Evolutionary conservation across 2,329 filamentous ascomycete genomes (phyloP).

Genomic region (Penicillium thymicola): DNA sequence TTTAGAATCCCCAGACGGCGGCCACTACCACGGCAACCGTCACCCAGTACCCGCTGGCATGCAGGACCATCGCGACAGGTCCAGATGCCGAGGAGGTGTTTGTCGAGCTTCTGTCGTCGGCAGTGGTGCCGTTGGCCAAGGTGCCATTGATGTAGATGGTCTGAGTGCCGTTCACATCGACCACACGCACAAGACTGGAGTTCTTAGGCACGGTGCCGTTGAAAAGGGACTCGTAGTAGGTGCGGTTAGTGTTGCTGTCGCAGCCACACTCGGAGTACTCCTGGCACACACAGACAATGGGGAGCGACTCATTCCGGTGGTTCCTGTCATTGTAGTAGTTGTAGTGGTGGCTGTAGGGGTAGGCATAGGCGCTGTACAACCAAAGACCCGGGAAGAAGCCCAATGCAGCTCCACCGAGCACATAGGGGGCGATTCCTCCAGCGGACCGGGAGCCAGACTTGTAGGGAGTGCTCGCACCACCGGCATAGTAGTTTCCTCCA

Average conservation of each 20-base stretch:
- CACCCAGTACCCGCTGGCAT: slow-evolving; percentile 43
- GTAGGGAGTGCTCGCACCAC: slow-evolving; percentile 54
- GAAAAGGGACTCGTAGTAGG: slow-evolving; percentile 43
- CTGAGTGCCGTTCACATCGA: slow-evolving; percentile 43
- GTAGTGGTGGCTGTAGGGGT: slow-evolving; percentile 49
- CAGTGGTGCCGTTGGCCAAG: slow-evolving; percentile 45
- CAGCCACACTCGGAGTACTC: slow-evolving; percentile 56
- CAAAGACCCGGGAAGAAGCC: slow-evolving; percentile 53
- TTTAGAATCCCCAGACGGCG: slow-evolving; percentile 32
- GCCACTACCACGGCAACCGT: slow-evolving; percentile 38
- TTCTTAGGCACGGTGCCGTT: slow-evolving; percentile 42
- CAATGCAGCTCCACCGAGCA: slow-evolving; percentile 48
- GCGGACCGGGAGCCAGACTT: slow-evolving; percentile 44
- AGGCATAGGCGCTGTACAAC: slow-evolving; percentile 55
- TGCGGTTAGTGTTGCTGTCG: slow-evolving; percentile 48
- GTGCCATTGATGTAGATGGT: slow-evolving; percentile 50
- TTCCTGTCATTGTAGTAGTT: slow-evolving; percentile 48
- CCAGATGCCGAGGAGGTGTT: slow-evolving; percentile 19
- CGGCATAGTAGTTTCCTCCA: slow-evolving; percentile 53
- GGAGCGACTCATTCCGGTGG: slow-evolving; percentile 49
- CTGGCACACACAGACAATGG: slow-evolving; percentile 57
- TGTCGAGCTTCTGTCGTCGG: slow-evolving; percentile 27
- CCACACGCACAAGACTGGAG: slow-evolving; percentile 37
- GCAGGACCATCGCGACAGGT: slow-evolving; percentile 20
- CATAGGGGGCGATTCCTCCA: slow-evolving; percentile 49